phyloP scores from a whole-genome alignment of 352 stramenopile species.

The Globisporangium alternatum region DNA sequence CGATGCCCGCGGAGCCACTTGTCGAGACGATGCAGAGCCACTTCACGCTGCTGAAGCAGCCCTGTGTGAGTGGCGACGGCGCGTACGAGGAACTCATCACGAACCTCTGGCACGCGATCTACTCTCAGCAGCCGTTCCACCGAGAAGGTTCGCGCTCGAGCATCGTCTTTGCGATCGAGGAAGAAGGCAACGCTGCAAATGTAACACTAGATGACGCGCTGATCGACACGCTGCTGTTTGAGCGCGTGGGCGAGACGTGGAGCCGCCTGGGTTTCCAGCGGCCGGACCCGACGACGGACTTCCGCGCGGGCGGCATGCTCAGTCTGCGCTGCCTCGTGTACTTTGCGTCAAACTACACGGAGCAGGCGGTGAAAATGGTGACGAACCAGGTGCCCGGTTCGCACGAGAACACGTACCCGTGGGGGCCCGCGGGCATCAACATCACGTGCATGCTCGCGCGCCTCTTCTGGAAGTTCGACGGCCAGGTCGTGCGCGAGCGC shows the following conservation, averaged over 20 bases:
- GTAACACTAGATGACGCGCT: neutral
- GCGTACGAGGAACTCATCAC: slow-evolving; percentile 62
- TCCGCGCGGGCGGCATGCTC: slow-evolving; percentile 76
- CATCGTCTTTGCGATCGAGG: slow-evolving; percentile 19
- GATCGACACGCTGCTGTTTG: slow-evolving; percentile 33
- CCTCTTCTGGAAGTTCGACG: slow-evolving; percentile 82
- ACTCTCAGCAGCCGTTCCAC: slow-evolving; percentile 41
- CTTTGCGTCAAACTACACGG: slow-evolving; percentile 70
- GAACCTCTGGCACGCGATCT: slow-evolving; percentile 68
- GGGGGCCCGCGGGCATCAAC: slow-evolving; percentile 82
- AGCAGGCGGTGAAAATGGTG: slow-evolving; percentile 70
- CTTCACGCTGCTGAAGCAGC: slow-evolving; percentile 67
- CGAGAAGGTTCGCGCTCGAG: slow-evolving; percentile 20
- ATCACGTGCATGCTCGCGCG: slow-evolving; percentile 79
- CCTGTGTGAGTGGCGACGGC: slow-evolving; percentile 56
- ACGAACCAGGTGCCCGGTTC: slow-evolving; percentile 75
- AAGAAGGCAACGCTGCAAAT: neutral
- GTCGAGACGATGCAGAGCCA: slow-evolving; percentile 64
- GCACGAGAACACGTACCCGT: slow-evolving; percentile 80
- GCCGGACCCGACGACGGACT: slow-evolving; percentile 83
- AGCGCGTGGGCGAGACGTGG: slow-evolving; percentile 73
- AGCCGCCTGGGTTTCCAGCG: slow-evolving; percentile 82
- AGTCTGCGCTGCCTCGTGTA: slow-evolving; percentile 81
- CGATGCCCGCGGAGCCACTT: slow-evolving; percentile 50
- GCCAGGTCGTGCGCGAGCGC: slow-evolving; percentile 60